A percentile compares a stretch with the other conserved stretches of the same genome.
These are phyloP conservation scores for Hypoxylon sp. DNA, from an alignment of 2,329 filamentous ascomycete genomes.

Conservation along the genomic window DNA sequence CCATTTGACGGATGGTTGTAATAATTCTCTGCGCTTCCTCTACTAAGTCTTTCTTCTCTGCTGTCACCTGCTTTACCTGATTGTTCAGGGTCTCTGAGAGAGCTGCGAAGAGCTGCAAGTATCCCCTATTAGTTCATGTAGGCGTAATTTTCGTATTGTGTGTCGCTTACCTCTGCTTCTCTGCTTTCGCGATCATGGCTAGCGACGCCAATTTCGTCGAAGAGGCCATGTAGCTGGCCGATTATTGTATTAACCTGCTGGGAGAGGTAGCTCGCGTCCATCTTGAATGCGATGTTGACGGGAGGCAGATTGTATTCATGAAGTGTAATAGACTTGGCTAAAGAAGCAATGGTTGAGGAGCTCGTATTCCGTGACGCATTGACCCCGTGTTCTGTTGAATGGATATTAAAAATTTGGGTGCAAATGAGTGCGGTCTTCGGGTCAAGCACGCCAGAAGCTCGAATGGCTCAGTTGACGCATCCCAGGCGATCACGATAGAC, in stretches of 20 bases:
- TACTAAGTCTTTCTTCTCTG: constrained; percentile 91
- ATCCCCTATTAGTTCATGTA: constrained; percentile 38
- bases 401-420: constrained; percentile 23
- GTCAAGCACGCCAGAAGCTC: constrained; percentile 36
- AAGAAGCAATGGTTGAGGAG: constrained; percentile 20
- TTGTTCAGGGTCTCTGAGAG: constrained; percentile 93
- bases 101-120: constrained; percentile 83
- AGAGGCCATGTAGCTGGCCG: constrained; percentile 91
- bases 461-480: constrained; percentile 37
- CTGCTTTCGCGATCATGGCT: constrained; percentile 90
- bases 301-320: constrained; percentile 35
- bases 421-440: constrained; percentile 18
- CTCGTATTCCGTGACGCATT: constrained; percentile 28
- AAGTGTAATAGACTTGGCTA: constrained; percentile 17
- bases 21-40: constrained; percentile 91
- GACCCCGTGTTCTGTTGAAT: constrained; percentile 25
- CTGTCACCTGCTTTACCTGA: constrained; percentile 86
- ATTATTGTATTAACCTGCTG: constrained; percentile 97
- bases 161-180: constrained; percentile 82
- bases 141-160: constrained; percentile 9
- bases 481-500: constrained; percentile 41
- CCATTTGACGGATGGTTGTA: constrained; percentile 92
- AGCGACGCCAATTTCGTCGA: constrained; percentile 97
- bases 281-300: constrained; percentile 56
- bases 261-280: constrained; percentile 93